phyloP scores from a whole-genome alignment of 1,284 basidiomycete species.

The Melampsora larici-populina region DNA sequence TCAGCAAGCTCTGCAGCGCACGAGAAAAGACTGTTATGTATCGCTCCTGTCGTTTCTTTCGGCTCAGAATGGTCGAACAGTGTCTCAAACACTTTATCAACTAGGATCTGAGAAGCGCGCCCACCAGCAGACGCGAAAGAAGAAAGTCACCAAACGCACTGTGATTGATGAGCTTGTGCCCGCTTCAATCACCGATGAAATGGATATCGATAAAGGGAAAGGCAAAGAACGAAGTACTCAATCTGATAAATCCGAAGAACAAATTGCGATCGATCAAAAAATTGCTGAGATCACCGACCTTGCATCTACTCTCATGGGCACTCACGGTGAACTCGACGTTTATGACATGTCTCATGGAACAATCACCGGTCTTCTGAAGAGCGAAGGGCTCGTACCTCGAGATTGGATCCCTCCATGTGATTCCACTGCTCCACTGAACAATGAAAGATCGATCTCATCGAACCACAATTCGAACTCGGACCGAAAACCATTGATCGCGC shows the following conservation, averaged over 20 bases:
- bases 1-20: conserved; percentile 6
- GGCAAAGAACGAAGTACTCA: not conserved
- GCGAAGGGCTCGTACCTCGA: conserved; percentile 65
- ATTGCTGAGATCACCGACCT: conserved; percentile 75
- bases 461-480: not conserved
- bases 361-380: conserved; percentile 68
- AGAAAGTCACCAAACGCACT: conserved; percentile 24
- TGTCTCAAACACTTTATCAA: conserved; percentile 43
- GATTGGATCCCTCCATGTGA: conserved; percentile 74
- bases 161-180: conserved; percentile 18
- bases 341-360: conserved; percentile 79
- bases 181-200: conserved; percentile 17
- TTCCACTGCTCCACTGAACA: conserved; percentile 57
- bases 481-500: conserved; percentile 19
- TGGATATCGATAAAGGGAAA: not conserved
- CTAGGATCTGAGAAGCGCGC: conserved; percentile 41
- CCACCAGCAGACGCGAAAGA: conserved; percentile 45
- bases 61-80: conserved; percentile 21
- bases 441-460: conserved; percentile 1
- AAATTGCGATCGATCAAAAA: conserved; percentile 8
- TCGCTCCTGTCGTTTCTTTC: conserved; percentile 21
- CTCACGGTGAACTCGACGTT: conserved; percentile 71
- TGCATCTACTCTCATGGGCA: conserved; percentile 72
- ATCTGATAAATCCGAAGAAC: conserved; percentile 48
- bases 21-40: conserved; percentile 30